phyloP scores from a whole-genome alignment of 352 stramenopile species.

The Globisporangium acanthophoron region DNA sequence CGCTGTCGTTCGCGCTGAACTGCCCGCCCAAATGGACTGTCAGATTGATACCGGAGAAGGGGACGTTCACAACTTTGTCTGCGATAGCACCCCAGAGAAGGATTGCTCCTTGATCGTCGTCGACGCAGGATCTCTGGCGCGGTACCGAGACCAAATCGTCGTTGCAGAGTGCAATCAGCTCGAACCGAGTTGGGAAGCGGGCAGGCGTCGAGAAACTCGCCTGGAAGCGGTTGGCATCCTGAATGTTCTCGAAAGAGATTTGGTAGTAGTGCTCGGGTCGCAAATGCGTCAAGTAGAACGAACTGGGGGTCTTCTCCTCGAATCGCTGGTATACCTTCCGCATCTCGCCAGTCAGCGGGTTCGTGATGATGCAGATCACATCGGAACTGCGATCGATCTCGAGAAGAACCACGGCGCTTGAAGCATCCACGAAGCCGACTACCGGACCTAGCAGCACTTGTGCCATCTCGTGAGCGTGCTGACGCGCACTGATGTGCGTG shows the following conservation, averaged over 20 bases:
- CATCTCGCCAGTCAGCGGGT: conserved; percentile 38
- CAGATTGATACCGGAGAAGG: conserved; percentile 40
- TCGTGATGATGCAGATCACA: conserved; percentile 46
- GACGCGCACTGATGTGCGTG: conserved; percentile 14
- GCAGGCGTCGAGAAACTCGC: conserved; percentile 49
- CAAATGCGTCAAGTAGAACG: conserved; percentile 66
- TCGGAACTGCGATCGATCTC: conserved; percentile 56
- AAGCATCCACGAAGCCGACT: conserved; percentile 62
- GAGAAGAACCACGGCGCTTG: conserved; percentile 51
- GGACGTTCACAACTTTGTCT: conserved; percentile 18
- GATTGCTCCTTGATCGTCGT: not conserved
- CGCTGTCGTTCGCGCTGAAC: conserved; percentile 24
- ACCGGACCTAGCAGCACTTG: conserved; percentile 57
- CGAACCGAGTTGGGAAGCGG: conserved; percentile 21
- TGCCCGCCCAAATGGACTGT: conserved; percentile 50
- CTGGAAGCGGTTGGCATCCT: conserved; percentile 23
- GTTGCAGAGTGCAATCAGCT: conserved; percentile 34
- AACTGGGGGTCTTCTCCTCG: conserved; percentile 29
- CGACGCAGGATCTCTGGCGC: conserved; percentile 2
- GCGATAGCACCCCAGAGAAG: conserved; percentile 27
- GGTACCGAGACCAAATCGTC: conserved; percentile 8
- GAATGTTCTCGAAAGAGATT: conserved; percentile 42
- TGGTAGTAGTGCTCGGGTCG: conserved; percentile 51
- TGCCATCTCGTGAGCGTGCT: conserved; percentile 14
- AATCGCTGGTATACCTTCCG: conserved; percentile 50